Evolutionary conservation across 2,329 filamentous ascomycete genomes (phyloP).

Genomic region (Exophiala alcalophila): DNA sequence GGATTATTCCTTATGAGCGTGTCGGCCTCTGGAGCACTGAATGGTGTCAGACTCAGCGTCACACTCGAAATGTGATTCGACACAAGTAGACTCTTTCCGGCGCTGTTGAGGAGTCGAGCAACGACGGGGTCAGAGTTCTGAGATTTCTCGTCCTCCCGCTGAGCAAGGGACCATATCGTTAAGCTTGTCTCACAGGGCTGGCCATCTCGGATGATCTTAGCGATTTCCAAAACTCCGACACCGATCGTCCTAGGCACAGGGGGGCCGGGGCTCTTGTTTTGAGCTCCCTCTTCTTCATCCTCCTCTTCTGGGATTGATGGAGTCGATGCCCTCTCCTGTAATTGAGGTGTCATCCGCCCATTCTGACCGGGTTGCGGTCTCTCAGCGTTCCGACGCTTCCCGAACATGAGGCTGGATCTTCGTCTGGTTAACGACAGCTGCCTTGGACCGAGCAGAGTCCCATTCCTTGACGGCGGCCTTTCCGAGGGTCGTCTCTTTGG

Average conservation of each 20-base stretch:
- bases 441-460: slow-evolving; percentile 26
- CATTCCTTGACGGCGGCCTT: slow-evolving; percentile 27
- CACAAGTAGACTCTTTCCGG: slow-evolving; percentile 70
- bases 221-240: slow-evolving; percentile 73
- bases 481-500: slow-evolving; percentile 15
- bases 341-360: slow-evolving; percentile 22
- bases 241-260: slow-evolving; percentile 52
- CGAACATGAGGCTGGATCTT: slow-evolving; percentile 46
- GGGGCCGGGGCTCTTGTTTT: slow-evolving; percentile 20
- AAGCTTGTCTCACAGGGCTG: slow-evolving; percentile 65
- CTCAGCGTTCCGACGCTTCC: slow-evolving; percentile 25
- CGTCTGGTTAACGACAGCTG: slow-evolving; percentile 33
- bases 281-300: slow-evolving; percentile 24
- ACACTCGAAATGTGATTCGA: slow-evolving; percentile 71
- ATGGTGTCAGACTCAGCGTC: slow-evolving; percentile 74
- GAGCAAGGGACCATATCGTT: slow-evolving; percentile 69
- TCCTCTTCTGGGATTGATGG: slow-evolving; percentile 25
- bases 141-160: slow-evolving; percentile 53
- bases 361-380: slow-evolving; percentile 35
- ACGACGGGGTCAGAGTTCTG: slow-evolving; percentile 40
- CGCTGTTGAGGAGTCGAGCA: slow-evolving; percentile 68
- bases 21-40: slow-evolving; percentile 74
- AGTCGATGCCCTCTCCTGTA: slow-evolving; percentile 18
- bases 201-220: slow-evolving; percentile 66
- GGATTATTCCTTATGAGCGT: slow-evolving; percentile 79